Conservation (phyloP, 768 basidiomycete species). For the Agaricus subrufescens region DNA sequence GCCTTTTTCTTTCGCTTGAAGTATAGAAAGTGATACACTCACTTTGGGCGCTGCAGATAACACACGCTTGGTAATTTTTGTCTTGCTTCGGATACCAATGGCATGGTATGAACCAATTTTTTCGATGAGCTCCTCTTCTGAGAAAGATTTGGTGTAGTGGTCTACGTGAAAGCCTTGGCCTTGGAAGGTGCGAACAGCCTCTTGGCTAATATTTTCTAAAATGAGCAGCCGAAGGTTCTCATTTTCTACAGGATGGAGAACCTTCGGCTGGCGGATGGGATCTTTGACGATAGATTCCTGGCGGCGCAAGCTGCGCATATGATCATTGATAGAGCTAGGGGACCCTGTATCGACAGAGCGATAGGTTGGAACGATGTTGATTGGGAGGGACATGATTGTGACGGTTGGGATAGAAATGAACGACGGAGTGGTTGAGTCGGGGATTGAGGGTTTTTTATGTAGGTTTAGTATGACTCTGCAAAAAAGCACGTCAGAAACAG, state of each 20-base stretch:
- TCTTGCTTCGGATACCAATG: conserved; percentile 96
- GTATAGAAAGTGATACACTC: conserved; percentile 17
- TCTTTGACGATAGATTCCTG: conserved; percentile 27
- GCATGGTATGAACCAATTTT: conserved; percentile 85
- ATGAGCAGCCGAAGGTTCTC: conserved; percentile 78
- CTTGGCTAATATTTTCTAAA: conserved; percentile 92
- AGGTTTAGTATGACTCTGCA: conserved; percentile 13
- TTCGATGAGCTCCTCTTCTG: conserved; percentile 89
- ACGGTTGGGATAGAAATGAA: conserved; percentile 2
- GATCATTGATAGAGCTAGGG: conserved; percentile 39
- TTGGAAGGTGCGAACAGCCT: conserved; percentile 78
- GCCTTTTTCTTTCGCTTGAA: not conserved
- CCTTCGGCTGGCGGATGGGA: conserved; percentile 53
- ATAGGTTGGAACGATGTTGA: conserved; percentile 42
- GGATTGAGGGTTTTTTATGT: not conserved
- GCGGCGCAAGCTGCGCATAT: conserved; percentile 29
- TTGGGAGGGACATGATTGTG: conserved; percentile 42
- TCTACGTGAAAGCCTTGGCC: conserved; percentile 90
- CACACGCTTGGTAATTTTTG: conserved; percentile 88
- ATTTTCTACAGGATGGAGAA: conserved; percentile 80
- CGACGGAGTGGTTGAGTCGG: not conserved
- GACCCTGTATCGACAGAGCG: conserved; percentile 51
- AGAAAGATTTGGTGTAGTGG: conserved; percentile 77
- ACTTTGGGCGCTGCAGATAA: conserved; percentile 86
- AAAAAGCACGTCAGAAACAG: conserved; percentile 15